These are phyloP conservation scores for Trichoderma sp. DNA, from an alignment of 2,329 filamentous ascomycete species.

Conservation along the genomic window DNA sequence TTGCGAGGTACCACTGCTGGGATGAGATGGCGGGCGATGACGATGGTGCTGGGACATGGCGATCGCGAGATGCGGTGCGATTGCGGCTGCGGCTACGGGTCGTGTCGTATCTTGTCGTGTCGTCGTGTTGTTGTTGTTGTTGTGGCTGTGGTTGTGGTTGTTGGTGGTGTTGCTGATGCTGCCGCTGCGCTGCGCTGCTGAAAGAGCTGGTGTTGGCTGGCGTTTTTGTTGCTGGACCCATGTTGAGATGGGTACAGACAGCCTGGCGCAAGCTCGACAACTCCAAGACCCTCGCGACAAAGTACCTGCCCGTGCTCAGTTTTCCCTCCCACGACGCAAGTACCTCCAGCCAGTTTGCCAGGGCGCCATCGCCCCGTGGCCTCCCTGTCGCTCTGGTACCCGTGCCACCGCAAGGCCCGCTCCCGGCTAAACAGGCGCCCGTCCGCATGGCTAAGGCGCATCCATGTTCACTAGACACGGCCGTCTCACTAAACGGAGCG, in stretches of 20 bases:
- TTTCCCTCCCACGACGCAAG: not conserved
- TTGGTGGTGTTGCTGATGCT: not conserved
- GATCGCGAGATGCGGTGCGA: constrained; percentile 7
- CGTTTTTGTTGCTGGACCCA: not conserved
- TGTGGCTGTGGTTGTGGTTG: not conserved
- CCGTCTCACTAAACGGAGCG: not conserved
- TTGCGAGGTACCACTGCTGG: not conserved
- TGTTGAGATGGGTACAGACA: not conserved
- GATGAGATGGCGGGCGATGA: not conserved
- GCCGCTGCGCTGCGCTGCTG: not conserved
- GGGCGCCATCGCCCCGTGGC: constrained; percentile 4
- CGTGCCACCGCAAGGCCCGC: constrained; percentile 25
- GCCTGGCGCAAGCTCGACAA: not conserved
- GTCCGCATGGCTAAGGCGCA: constrained; percentile 21
- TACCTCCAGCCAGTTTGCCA: not conserved
- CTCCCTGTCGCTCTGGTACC: constrained; percentile 20
- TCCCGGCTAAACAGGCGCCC: constrained; percentile 30
- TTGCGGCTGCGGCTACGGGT: constrained; percentile 9
- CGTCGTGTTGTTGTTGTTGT: not conserved
- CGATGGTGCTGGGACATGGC: constrained; percentile 1
- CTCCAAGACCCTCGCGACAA: not conserved
- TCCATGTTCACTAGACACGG: constrained; percentile 10
- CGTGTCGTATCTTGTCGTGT: not conserved
- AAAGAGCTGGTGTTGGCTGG: not conserved
- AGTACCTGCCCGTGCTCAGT: not conserved